Evolutionary conservation across 2,329 filamentous ascomycete genomes (phyloP).

Genomic region (Phyllosticta citriasiana): DNA sequence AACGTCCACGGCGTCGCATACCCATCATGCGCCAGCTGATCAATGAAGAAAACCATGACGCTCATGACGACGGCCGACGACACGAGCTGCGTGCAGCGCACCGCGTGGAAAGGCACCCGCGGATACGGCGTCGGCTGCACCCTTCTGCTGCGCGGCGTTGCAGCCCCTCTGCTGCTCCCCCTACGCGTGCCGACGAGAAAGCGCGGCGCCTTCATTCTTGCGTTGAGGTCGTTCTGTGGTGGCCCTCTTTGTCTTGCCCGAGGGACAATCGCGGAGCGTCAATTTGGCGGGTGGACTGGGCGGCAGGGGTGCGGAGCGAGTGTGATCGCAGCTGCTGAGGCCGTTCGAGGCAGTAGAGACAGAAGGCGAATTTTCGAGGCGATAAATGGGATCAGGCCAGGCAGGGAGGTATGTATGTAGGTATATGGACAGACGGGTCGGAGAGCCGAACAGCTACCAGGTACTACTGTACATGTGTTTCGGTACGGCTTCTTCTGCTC

Average conservation of each 20-base stretch:
- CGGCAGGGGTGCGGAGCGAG: too few relatives aligned
- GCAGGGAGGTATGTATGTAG: too few relatives aligned
- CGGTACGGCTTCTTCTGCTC: background rate
- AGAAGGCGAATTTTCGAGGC: too few relatives aligned
- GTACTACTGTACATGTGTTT: background rate
- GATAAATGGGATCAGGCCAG: too few relatives aligned
- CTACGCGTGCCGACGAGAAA: background rate
- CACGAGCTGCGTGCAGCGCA: constrained; percentile 32
- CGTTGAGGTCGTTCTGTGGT: too few relatives aligned
- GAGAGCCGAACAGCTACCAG: background rate
- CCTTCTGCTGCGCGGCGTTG: constrained; percentile 2
- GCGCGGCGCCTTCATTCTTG: background rate
- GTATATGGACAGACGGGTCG: too few relatives aligned
- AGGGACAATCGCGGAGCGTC: too few relatives aligned
- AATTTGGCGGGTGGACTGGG: too few relatives aligned
- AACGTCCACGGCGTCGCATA: constrained; percentile 51
- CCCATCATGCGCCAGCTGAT: constrained; percentile 41
- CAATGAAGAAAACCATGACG: constrained; percentile 48
- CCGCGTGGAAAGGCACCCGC: constrained; percentile 31
- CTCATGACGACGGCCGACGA: constrained; percentile 40
- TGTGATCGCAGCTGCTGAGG: too few relatives aligned
- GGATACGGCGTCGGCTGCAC: constrained; percentile 34
- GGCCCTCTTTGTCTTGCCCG: background rate
- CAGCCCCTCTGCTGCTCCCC: background rate
- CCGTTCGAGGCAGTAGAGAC: too few relatives aligned